Base-by-base conservation (phyloP, 2,329 filamentous ascomycete species). In the Exophiala dermatitidis region DNA sequence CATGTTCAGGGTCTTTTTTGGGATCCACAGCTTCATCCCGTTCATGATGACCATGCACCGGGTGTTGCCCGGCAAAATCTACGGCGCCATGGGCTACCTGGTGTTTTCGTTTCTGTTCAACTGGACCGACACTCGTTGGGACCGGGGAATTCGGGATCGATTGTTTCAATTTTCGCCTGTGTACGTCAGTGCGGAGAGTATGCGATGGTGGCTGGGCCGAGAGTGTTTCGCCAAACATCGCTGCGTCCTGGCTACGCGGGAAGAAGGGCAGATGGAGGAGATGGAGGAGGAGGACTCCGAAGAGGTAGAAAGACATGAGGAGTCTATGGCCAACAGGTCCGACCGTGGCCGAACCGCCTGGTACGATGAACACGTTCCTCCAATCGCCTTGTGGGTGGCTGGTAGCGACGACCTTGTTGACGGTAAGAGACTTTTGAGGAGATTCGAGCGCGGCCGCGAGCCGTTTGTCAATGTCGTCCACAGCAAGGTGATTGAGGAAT, bases 91-190 rank as follows among this genome's bases (percentile, higher is more conserved):
- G 62, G 90, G 89, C 2, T 97, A 96, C 69, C 82, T 83, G 45
- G 88, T 96, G 2, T 96, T 96, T 63, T 85, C 84, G 0, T 95
- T 90, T 65, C 74, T 97, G 1, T 96, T 97, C 68, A 79, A 85
- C 65, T 97, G 91, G 90, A 83, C 81, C 0, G 90, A 97, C 66
- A 73, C 69, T 6, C 80, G 88, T 5, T 96, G 91, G 91, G 91
- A 96, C 58, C 80, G 83, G 5, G 88, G 78, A 4, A 72, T 95
- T 9, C 77, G 87, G 54, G 74, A 88, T 65, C 83, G 91, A 40
- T 85, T 94, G 79, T 96, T 97, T 68, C 88, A 93, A 64, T 96
- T 95, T 61, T 83, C 89, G 0, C 91, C 91, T 1, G 88, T 95
- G 0, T 95, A 94, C 64, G 88, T 96, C 47, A 89, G 84, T 62